A percentile compares a stretch with the other conserved stretches of the same genome.
Evolutionary conservation across 2,329 filamentous ascomycete species (phyloP).

Genomic region (Cordyceps cicadae): DNA sequence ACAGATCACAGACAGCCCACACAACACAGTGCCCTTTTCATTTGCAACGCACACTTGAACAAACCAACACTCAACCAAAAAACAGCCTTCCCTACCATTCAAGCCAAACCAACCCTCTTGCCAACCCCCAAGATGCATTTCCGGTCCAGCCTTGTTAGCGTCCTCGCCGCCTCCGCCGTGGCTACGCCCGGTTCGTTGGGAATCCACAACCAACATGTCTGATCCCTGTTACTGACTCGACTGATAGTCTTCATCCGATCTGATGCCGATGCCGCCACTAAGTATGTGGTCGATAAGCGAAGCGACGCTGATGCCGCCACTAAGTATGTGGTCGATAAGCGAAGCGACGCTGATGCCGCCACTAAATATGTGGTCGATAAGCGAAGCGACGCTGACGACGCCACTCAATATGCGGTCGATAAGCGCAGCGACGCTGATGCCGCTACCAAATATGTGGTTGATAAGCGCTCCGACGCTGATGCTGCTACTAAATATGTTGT

Average conservation of each 20-base stretch:
- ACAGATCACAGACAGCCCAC: neutral
- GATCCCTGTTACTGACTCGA: neutral
- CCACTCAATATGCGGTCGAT: neutral
- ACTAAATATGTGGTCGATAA: neutral
- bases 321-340: neutral
- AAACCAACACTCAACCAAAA: neutral
- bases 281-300: neutral
- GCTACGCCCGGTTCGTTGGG: neutral
- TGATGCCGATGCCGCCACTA: neutral
- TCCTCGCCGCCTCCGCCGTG: conserved; percentile 1
- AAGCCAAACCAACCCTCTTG: neutral
- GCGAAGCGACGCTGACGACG: neutral
- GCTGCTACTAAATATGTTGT: neutral
- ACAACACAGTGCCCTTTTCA: neutral
- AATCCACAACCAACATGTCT: neutral
- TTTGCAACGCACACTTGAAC: neutral
- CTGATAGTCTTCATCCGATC: neutral
- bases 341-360: neutral
- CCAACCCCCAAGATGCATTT: neutral
- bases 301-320: conserved; percentile 1
- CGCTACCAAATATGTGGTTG: neutral
- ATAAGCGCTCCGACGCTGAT: neutral
- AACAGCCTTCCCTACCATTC: neutral
- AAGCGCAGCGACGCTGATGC: neutral
- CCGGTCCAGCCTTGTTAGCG: neutral